Evolutionary conservation across 495 filamentous ascomycete species (phyloP), one percentile per base, ranked within the genome.

Genomic region (Aspergillus heteromorphus): DNA sequence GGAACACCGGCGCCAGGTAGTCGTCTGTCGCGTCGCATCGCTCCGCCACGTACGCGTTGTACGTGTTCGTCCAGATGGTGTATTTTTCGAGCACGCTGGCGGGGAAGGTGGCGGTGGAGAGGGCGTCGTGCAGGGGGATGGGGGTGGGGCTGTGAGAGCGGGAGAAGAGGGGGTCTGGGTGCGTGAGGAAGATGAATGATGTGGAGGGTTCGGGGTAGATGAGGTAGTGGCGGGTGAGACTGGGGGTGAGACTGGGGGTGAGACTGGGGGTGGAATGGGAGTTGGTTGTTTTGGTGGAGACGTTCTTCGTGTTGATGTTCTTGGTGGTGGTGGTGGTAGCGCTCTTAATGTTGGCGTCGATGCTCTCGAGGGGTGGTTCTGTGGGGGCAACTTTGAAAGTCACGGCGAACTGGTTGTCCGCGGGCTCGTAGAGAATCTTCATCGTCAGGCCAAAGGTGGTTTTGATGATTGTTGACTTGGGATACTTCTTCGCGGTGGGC

Each of bases 201-300:
- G 58, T 58, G 19, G 56, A 56, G 47, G 54, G 58, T n/a, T 64
- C 64, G 19, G 60, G 43, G 49, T 55, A 57, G 40, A 63, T 66
- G 13, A 55, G 58, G 23, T 59, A 62, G 31, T 58, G 56, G 1
- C 54, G 55, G n/a, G n/a, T n/a, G n/a, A n/a, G 8, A 45, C 58
- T 2, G 19, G 8, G 10, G 40, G 34, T 25, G n/a, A n/a, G n/a
- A n/a, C n/a, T n/a, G n/a, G n/a, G n/a, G n/a, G n/a, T n/a, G n/a
- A n/a, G n/a, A n/a, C n/a, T n/a, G n/a, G n/a, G n/a, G n/a, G n/a
- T n/a, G n/a, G n/a, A n/a, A n/a, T n/a, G n/a, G n/a, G n/a, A n/a
- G n/a, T n/a, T n/a, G n/a, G n/a, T n/a, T n/a, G n/a, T n/a, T n/a
- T n/a, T n/a, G n/a, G n/a, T n/a, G n/a, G n/a, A n/a, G n/a, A n/a